phyloP scores from a whole-genome alignment of 2,329 filamentous ascomycete species.

The Cercospora sojina region DNA sequence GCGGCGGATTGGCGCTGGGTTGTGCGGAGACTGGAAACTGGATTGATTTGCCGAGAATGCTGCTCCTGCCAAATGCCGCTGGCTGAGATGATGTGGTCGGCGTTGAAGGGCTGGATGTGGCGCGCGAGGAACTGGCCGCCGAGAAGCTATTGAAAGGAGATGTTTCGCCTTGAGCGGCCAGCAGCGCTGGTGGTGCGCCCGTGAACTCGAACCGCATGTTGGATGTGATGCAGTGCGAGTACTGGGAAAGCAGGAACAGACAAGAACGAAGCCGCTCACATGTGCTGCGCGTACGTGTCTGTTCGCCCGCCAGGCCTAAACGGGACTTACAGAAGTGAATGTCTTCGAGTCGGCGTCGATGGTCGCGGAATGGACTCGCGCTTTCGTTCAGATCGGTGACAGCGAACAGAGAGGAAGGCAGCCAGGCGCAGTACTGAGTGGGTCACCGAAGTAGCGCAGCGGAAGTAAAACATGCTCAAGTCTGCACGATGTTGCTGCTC shows the following conservation, averaged over 20 bases:
- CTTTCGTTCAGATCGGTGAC: neutral
- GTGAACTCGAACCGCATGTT: conserved; percentile 26
- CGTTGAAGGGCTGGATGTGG: neutral
- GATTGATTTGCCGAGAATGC: neutral
- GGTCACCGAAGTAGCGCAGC: neutral
- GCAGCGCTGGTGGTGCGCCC: conserved; percentile 10
- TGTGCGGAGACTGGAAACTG: neutral
- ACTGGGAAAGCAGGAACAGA: neutral
- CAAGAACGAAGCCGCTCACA: neutral
- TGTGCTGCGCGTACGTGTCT: neutral
- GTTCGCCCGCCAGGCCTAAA: neutral
- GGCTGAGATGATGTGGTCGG: neutral
- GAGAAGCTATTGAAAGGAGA: neutral
- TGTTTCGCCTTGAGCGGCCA: neutral
- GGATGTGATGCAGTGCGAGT: neutral
- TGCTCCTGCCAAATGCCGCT: neutral
- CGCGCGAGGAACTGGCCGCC: neutral
- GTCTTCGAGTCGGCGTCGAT: neutral
- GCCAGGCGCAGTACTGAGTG: neutral
- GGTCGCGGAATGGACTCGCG: neutral
- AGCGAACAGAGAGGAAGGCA: too few relatives aligned
- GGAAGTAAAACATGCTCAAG: neutral
- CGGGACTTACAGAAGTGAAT: neutral
- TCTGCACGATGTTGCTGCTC: neutral
- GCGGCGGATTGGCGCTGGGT: neutral